These are phyloP conservation scores for Dendrobium nobile DNA, from an alignment of 106 monocot species.

Conservation along the genomic window DNA sequence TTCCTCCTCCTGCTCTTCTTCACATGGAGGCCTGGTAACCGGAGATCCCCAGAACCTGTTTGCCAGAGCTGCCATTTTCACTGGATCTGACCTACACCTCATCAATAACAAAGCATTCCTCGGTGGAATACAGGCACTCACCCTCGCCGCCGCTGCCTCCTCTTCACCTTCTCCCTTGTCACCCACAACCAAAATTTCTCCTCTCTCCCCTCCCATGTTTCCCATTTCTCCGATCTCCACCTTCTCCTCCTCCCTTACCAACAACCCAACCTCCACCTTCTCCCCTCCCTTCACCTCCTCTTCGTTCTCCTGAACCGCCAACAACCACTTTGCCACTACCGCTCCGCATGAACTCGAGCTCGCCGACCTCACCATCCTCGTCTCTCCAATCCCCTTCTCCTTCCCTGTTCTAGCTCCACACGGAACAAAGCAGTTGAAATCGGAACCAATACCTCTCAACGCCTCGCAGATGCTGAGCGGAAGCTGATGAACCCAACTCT, in stretches of 20 bases:
- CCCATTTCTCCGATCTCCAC: constrained; percentile 19
- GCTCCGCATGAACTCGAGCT: constrained; percentile 43
- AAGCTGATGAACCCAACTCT: constrained; percentile 39
- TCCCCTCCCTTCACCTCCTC: constrained; percentile 23
- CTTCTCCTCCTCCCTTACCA: constrained; percentile 29
- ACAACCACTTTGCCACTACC: constrained; percentile 60
- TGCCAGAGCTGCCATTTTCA: constrained; percentile 74
- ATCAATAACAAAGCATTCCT: constrained; percentile 85
- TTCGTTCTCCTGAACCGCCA: constrained; percentile 49
- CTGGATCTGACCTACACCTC: constrained; percentile 96
- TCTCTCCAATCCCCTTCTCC: constrained; percentile 3
- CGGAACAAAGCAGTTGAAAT: constrained; percentile 54
- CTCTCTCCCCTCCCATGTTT: constrained; percentile 1
- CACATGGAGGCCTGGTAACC: constrained; percentile 1
- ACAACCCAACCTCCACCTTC: neutral
- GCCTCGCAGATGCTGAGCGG: constrained; percentile 47
- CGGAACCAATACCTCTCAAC: constrained; percentile 36
- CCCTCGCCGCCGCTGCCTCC: constrained; percentile 29
- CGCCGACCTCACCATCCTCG: constrained; percentile 7
- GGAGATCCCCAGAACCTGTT: constrained; percentile 77
- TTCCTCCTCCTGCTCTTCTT: constrained; percentile 10
- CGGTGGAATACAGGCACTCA: constrained; percentile 72
- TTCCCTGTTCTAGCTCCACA: constrained; percentile 22
- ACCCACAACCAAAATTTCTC: constrained; percentile 6
- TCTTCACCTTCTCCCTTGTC: constrained; percentile 12